Percentiles rank a stretch among this genome's conserved stretches.
These are phyloP conservation scores for Hymenoscyphus salicellus DNA, from an alignment of 2,329 filamentous ascomycete species.

Conservation along the genomic window DNA sequence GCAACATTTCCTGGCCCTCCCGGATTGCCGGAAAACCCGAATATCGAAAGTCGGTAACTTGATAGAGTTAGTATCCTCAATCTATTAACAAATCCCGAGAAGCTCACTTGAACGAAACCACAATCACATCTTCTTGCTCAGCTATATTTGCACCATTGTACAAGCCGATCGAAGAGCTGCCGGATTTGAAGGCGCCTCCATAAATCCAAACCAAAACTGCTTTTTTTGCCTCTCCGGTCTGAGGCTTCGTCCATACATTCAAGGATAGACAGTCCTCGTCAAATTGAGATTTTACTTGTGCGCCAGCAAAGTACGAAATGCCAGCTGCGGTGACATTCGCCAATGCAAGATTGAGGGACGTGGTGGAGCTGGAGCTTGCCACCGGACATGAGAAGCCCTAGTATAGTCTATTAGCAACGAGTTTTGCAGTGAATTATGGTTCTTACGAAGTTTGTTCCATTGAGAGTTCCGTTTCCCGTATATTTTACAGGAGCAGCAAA, in stretches of 20 bases:
- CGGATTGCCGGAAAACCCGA: slow-evolving; percentile 39
- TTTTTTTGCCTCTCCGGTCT: slow-evolving; percentile 36
- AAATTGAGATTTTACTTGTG: slow-evolving; percentile 12
- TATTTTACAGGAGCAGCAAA: slow-evolving; percentile 36
- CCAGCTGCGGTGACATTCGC: slow-evolving; percentile 30
- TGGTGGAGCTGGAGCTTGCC: background rate
- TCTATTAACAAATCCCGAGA: background rate
- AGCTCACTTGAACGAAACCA: slow-evolving; percentile 48
- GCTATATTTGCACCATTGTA: slow-evolving; percentile 46
- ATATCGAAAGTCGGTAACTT: slow-evolving; percentile 40
- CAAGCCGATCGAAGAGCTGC: slow-evolving; percentile 39
- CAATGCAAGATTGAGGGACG: slow-evolving; percentile 3
- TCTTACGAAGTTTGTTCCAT: slow-evolving; percentile 19
- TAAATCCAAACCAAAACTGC: slow-evolving; percentile 46
- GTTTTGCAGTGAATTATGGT: background rate
- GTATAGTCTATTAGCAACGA: slow-evolving; percentile 13
- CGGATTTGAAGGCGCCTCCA: slow-evolving; percentile 42
- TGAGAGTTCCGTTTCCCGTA: slow-evolving; percentile 13
- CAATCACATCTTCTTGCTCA: slow-evolving; percentile 43
- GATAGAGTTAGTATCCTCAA: slow-evolving; percentile 21
- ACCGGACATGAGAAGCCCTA: slow-evolving; percentile 27
- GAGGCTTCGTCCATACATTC: slow-evolving; percentile 40
- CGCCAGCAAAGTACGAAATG: slow-evolving; percentile 11
- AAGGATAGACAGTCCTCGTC: slow-evolving; percentile 41
- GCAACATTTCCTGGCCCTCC: slow-evolving; percentile 51